Evolutionary conservation across 2,329 filamentous ascomycete species (phyloP), one percentile per base, ranked within the genome.

Genomic region (Truncatella angustata): DNA sequence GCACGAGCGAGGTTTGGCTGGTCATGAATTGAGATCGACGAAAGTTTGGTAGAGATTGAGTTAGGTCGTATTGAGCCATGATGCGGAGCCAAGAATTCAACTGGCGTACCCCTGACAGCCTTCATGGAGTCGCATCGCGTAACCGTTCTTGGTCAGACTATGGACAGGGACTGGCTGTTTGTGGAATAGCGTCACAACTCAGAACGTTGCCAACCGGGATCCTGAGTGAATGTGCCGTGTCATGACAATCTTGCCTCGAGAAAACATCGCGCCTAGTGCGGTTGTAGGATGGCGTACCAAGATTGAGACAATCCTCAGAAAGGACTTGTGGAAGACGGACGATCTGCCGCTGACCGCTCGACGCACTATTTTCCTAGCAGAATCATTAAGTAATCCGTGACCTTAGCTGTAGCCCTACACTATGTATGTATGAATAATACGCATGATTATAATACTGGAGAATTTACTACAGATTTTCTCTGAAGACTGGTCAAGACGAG

Each of bases 1-100:
- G n/a, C n/a, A n/a, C n/a, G n/a, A n/a, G n/a, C n/a, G n/a, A n/a
- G n/a, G n/a, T n/a, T n/a, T n/a, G n/a, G n/a, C n/a, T n/a, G n/a
- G n/a, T n/a, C n/a, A n/a, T 21, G 40, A 32, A 46, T 46, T 30
- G 26, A 46, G 43, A 46, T 46, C 43, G 28, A 28, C 43, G 28
- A n/a, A n/a, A 32, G 11, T 20, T 20, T 46, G 43, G 43, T 21
- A 34, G 20, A 35, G 43, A 46, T 46, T 34, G 43, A 34, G 43
- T 46, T 46, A 46, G 43, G 9, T 28, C 26, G 40, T 16, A 28
- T n/a, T n/a, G 26, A 24, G 30, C 43, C 32, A 16, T 26, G 43
- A 20, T 21, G 43, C 43, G 30, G 43, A 34, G 28, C 43, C 16
- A 34, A 46, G 43, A 46, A 10, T 46, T 46, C 26, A 35, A 23